Evolutionary conservation across 352 stramenopile genomes (phyloP).

Genomic region (Elongisporangium undulatum): DNA sequence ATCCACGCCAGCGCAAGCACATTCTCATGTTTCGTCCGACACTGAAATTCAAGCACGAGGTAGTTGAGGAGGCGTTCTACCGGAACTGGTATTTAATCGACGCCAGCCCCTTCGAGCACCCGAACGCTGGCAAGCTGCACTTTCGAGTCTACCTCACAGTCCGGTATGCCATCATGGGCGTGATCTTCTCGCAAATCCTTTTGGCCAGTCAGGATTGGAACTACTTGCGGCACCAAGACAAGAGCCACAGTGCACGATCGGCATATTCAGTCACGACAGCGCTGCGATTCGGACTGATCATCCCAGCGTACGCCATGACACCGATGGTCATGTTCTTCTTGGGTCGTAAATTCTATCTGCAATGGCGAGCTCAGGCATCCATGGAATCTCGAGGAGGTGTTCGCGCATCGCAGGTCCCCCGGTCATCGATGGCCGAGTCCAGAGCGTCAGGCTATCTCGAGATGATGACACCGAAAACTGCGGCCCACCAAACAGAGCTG

Average conservation of each 20-base stretch:
- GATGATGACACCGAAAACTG: not conserved
- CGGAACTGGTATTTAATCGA: constrained; percentile 46
- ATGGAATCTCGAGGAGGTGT: constrained; percentile 14
- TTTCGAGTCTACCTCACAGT: constrained; percentile 26
- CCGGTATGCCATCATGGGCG: constrained; percentile 28
- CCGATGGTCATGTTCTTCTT: constrained; percentile 20
- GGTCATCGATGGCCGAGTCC: not conserved
- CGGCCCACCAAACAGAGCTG: not conserved
- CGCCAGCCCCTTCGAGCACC: constrained; percentile 36
- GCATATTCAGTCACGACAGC: constrained; percentile 16
- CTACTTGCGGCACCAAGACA: constrained; percentile 16
- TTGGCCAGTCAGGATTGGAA: constrained; percentile 35
- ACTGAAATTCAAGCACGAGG: constrained; percentile 31
- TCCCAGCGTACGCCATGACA: constrained; percentile 23
- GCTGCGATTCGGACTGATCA: constrained; percentile 29
- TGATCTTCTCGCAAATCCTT: constrained; percentile 31
- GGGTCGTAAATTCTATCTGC: constrained; percentile 20
- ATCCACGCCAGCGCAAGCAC: constrained; percentile 30
- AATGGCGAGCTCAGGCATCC: constrained; percentile 19
- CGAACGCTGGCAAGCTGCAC: constrained; percentile 31
- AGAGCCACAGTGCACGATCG: not conserved
- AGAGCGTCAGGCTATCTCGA: not conserved
- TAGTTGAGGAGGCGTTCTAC: constrained; percentile 37
- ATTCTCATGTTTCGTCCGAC: constrained; percentile 20
- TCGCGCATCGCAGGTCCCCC: constrained; percentile 1